Percentiles rank a stretch among this genome's conserved stretches.
phyloP scores from a whole-genome alignment of 2,329 filamentous ascomycete species.

The Neonectria faginata region DNA sequence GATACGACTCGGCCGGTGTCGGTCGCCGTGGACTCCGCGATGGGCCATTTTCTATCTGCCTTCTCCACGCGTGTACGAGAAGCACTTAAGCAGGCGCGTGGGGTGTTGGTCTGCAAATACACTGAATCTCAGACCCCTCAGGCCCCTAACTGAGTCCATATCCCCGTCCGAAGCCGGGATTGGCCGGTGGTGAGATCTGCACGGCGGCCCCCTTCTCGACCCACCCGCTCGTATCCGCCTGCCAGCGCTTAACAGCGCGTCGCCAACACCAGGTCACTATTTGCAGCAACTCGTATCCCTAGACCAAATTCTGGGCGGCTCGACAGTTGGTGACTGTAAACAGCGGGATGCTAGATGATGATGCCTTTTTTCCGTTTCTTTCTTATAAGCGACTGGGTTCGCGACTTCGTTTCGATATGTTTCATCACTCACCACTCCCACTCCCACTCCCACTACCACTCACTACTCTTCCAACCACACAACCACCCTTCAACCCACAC shows the following conservation, averaged over 20 bases:
- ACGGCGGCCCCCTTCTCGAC: slow-evolving; percentile 6
- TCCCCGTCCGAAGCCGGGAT: neutral
- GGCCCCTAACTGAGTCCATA: neutral
- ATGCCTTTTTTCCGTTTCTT: neutral
- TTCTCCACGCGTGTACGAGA: neutral
- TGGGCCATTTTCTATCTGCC: neutral
- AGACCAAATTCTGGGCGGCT: neutral
- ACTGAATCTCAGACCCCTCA: slow-evolving; percentile 1
- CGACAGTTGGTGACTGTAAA: neutral
- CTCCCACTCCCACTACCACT: too few relatives aligned
- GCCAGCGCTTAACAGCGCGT: slow-evolving; percentile 19
- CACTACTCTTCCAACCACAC: neutral
- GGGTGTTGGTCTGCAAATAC: slow-evolving; percentile 4
- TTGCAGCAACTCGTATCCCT: slow-evolving; percentile 15
- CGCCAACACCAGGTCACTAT: slow-evolving; percentile 15
- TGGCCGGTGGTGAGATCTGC: neutral
- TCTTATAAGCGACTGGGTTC: neutral
- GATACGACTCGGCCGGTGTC: neutral
- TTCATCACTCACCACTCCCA: neutral
- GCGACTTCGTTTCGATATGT: neutral
- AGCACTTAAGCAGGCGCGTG: slow-evolving; percentile 4
- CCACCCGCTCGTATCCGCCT: slow-evolving; percentile 9
- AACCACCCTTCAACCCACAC: slow-evolving; percentile 5
- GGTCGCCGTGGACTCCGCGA: neutral
- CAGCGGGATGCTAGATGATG: neutral